phyloP scores from a whole-genome alignment of 1,139 yeast species.

The Scheffersomyces quercinus region DNA sequence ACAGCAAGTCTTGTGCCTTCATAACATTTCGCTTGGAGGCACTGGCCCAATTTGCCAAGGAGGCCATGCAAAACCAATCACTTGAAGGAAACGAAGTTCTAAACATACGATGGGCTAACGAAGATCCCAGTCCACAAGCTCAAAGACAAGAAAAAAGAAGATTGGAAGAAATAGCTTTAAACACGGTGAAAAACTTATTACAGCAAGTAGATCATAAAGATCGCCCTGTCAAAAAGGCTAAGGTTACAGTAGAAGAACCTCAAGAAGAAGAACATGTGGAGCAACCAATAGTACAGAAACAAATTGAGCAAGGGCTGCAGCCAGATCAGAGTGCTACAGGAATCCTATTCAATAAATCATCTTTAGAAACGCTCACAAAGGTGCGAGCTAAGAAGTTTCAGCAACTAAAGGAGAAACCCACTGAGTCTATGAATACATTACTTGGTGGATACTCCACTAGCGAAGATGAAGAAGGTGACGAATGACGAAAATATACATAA shows the following conservation, averaged over 20 bases:
- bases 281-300: not conserved
- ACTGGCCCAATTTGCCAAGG: constrained; percentile 91
- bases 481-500: not conserved
- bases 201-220: constrained; percentile 8
- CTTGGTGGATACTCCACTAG: constrained; percentile 16
- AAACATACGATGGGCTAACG: constrained; percentile 84
- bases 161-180: constrained; percentile 35
- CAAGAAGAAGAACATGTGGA: constrained; percentile 2
- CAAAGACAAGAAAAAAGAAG: constrained; percentile 49
- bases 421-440: constrained; percentile 5
- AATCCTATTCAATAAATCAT: constrained; percentile 4
- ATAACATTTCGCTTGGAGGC: constrained; percentile 66
- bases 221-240: constrained; percentile 2
- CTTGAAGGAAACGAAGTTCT: constrained; percentile 64
- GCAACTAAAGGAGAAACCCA: constrained; percentile 1
- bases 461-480: constrained; percentile 10
- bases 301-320: not conserved
- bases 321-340: not conserved
- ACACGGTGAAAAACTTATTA: constrained; percentile 34
- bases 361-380: constrained; percentile 7
- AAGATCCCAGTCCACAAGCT: constrained; percentile 79
- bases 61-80: constrained; percentile 85
- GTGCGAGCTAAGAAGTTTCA: not conserved
- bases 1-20: constrained; percentile 73
- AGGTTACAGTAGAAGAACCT: constrained; percentile 7